phyloP scores from a whole-genome alignment of 1,139 yeast species.

The Hemisphaericaspora lyxosophila region DNA sequence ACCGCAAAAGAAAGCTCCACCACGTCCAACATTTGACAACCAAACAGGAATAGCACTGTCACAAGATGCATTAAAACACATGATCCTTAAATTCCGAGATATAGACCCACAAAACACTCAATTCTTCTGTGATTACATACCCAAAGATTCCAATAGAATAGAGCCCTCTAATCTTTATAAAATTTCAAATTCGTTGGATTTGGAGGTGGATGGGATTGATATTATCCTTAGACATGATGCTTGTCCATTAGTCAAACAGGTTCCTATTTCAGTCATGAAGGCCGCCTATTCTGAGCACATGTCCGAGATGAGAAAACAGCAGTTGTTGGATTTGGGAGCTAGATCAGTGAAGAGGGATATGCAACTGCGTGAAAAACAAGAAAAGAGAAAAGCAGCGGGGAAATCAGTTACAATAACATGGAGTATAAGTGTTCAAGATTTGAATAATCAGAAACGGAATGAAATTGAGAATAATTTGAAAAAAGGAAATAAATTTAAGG shows the following conservation, averaged over 20 bases:
- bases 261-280: constrained; percentile 34
- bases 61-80: background rate
- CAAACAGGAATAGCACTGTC: background rate
- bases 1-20: no score
- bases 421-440: constrained; percentile 42
- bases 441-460: constrained; percentile 35
- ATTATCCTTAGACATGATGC: constrained; percentile 23
- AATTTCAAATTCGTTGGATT: constrained; percentile 31
- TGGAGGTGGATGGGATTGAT: constrained; percentile 30
- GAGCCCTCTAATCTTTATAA: constrained; percentile 26
- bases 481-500: constrained; percentile 35
- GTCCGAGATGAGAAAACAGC: constrained; percentile 33
- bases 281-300: constrained; percentile 31
- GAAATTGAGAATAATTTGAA: constrained; percentile 34
- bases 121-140: constrained; percentile 19
- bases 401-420: constrained; percentile 36
- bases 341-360: constrained; percentile 24
- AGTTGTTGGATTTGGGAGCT: constrained; percentile 37
- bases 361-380: constrained; percentile 30
- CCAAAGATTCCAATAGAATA: constrained; percentile 24
- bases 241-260: constrained; percentile 29
- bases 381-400: constrained; percentile 39
- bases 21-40: background rate
- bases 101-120: background rate
- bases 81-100: background rate